Conservation (phyloP, 257 asterid genomes). For the Marsdenia floribunda region DNA sequence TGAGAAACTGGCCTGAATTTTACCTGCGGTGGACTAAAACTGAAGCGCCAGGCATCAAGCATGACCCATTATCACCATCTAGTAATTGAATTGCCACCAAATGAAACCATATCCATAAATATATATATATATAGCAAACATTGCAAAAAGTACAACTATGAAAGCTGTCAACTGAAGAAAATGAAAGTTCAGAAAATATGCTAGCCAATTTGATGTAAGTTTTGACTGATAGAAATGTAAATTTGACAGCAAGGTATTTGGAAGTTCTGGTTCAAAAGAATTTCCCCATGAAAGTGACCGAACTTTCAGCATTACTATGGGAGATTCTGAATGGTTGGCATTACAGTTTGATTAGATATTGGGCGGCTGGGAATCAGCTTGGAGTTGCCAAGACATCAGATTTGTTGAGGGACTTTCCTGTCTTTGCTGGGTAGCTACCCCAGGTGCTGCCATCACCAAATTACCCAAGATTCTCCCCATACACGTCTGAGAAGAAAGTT, state of each 20-base stretch:
- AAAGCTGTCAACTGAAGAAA: neutral
- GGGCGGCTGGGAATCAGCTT: constrained; percentile 23
- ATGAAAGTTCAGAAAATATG: constrained; percentile 9
- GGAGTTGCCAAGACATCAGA: constrained; percentile 24
- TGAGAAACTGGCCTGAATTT: too few species aligned
- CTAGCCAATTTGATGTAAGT: neutral
- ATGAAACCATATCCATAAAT: neutral
- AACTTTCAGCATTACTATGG: constrained; percentile 4
- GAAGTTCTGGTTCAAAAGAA: constrained; percentile 21
- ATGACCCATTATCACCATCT: too few species aligned
- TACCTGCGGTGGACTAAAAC: too few species aligned
- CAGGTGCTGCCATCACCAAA: constrained; percentile 22
- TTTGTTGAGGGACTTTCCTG: constrained; percentile 8
- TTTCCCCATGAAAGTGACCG: constrained; percentile 20
- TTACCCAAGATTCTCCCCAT: constrained; percentile 20
- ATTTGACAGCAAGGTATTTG: constrained; percentile 20
- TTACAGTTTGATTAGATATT: constrained; percentile 20
- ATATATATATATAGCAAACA: neutral
- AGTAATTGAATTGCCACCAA: too few species aligned
- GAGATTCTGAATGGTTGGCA: constrained; percentile 27
- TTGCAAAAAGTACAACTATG: neutral
- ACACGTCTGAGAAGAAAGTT: constrained; percentile 29
- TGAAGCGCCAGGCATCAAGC: too few species aligned
- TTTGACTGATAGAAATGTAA: constrained; percentile 22
- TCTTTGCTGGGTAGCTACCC: constrained; percentile 17